phyloP scores from a whole-genome alignment of 2,329 filamentous ascomycete species.

The Venturia pyrina region DNA sequence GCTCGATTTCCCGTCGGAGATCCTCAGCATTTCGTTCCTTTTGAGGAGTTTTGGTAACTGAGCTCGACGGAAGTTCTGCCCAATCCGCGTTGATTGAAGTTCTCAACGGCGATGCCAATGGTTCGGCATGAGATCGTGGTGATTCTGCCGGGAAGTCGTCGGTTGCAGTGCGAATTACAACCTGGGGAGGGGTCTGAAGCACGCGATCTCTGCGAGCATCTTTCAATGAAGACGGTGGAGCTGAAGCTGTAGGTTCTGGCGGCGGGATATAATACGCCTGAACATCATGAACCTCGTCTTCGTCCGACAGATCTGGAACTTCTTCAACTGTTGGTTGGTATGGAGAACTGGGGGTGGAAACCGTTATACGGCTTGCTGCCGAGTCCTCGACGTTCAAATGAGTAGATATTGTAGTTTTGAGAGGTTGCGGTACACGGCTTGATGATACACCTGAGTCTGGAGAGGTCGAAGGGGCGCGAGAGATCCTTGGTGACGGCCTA shows the following conservation, averaged over 20 bases:
- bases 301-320: background rate
- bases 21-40: background rate
- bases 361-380: background rate
- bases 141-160: slow-evolving; percentile 7
- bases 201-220: background rate
- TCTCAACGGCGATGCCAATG: slow-evolving; percentile 1
- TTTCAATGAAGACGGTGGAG: background rate
- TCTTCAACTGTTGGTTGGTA: slow-evolving; percentile 13
- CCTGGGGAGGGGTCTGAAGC: slow-evolving; percentile 4
- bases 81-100: background rate
- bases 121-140: background rate
- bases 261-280: slow-evolving; percentile 2
- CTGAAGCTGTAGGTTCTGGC: background rate
- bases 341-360: slow-evolving; percentile 7
- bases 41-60: background rate
- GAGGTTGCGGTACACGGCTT: background rate
- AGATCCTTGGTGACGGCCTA: background rate
- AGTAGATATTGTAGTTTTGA: background rate
- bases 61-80: background rate
- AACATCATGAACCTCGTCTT: slow-evolving; percentile 7
- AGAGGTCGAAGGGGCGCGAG: background rate
- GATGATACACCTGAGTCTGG: background rate
- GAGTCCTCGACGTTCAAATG: background rate
- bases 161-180: slow-evolving; percentile 10
- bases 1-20: background rate